Evolutionary conservation across 345 rosid species (phyloP).

Genomic region (Eucalyptus sp.): DNA sequence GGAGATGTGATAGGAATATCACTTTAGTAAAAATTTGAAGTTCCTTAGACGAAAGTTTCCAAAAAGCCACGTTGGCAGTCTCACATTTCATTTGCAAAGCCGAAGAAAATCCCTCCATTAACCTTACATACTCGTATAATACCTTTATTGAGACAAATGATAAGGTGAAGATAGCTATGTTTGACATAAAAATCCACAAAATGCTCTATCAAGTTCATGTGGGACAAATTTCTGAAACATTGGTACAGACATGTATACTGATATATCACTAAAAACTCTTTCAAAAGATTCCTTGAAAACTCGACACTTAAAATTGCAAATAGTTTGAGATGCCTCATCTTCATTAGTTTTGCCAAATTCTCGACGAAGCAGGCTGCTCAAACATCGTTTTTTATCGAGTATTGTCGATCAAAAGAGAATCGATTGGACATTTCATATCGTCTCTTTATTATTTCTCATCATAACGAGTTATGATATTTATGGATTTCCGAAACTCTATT

Average conservation of each 20-base stretch:
- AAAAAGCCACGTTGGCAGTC: background rate
- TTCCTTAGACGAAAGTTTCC: background rate
- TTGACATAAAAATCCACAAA: background rate
- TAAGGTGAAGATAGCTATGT: background rate
- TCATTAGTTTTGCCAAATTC: background rate
- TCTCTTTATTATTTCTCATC: too few species aligned
- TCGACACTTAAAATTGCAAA: background rate
- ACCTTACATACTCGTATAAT: background rate
- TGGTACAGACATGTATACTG: background rate
- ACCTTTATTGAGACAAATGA: background rate
- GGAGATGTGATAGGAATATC: background rate
- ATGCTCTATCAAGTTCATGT: background rate
- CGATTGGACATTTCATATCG: fast-evolving
- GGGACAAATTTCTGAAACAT: background rate
- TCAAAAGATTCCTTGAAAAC: background rate
- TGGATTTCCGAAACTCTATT: too few species aligned
- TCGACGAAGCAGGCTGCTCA: fast-evolving
- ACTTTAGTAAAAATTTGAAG: background rate
- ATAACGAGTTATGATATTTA: too few species aligned
- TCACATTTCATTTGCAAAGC: background rate
- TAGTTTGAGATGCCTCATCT: background rate
- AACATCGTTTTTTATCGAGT: background rate
- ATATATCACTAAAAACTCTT: background rate
- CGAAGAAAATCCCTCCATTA: background rate
- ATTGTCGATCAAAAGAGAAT: background rate